Evolutionary conservation across 2,329 filamentous ascomycete species (phyloP).

Genomic region (Colletotrichum noveboracense): DNA sequence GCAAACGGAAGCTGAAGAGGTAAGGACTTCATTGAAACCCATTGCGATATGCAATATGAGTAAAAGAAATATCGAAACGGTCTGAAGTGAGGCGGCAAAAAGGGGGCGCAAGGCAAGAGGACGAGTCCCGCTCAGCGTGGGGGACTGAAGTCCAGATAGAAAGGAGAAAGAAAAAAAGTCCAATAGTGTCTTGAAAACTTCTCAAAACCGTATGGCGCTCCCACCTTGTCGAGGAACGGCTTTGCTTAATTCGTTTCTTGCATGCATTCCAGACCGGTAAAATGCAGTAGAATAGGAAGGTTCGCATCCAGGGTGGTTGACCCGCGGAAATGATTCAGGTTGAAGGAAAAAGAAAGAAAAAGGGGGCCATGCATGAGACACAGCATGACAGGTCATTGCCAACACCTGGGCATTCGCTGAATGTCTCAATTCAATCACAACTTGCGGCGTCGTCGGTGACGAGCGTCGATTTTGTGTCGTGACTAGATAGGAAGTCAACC

Average conservation of each 20-base stretch:
- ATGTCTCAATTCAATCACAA: not conserved
- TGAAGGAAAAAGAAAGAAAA: slow-evolving; percentile 5
- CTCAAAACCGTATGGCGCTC: not conserved
- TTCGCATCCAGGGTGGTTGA: not conserved
- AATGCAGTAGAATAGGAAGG: not conserved
- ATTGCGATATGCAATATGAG: not conserved
- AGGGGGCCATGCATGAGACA: slow-evolving; percentile 1
- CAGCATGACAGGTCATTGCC: slow-evolving; percentile 8
- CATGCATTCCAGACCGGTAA: not conserved
- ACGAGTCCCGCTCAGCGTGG: not conserved
- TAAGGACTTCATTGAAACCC: not conserved
- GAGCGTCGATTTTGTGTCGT: not conserved
- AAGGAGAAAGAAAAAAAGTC: not conserved
- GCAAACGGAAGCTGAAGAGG: not conserved
- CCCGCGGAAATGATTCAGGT: not conserved
- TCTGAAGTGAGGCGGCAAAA: not conserved
- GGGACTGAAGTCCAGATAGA: not conserved
- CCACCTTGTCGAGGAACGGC: not conserved
- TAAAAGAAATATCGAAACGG: not conserved
- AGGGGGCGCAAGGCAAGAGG: not conserved
- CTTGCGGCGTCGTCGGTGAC: not conserved
- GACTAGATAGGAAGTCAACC: not conserved
- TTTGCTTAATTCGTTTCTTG: not conserved
- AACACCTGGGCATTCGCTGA: not conserved
- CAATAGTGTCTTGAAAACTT: not conserved